phyloP scores from a whole-genome alignment of 129 eudicot genomes.

The Flaveria brownii region DNA sequence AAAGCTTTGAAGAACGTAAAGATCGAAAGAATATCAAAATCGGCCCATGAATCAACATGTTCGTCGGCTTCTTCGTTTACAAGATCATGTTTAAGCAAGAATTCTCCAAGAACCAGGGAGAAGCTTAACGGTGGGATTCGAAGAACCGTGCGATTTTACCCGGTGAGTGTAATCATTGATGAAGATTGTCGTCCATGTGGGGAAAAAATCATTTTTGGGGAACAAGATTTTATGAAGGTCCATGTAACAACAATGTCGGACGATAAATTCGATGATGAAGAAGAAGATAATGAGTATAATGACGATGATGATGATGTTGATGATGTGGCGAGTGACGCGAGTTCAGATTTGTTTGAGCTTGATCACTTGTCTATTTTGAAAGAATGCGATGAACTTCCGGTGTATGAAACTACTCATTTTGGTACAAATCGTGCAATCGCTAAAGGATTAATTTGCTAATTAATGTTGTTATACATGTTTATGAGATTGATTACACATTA shows the following conservation, averaged over 20 bases:
- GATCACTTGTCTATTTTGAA: constrained; percentile 59
- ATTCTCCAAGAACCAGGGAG: constrained; percentile 49
- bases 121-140: constrained; percentile 43
- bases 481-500: constrained; percentile 14
- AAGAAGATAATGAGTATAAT: constrained; percentile 21
- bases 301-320: constrained; percentile 46
- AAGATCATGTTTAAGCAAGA: constrained; percentile 71
- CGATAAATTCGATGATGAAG: constrained; percentile 6
- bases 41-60: constrained; percentile 42
- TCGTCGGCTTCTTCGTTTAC: constrained; percentile 74
- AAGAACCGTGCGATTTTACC: constrained; percentile 66
- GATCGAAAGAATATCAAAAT: constrained; percentile 30
- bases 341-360: constrained; percentile 77
- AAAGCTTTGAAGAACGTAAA: constrained; percentile 21
- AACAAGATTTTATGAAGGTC: constrained; percentile 7
- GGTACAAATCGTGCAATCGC: constrained; percentile 57
- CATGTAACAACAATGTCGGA: not conserved
- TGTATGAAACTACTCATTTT: constrained; percentile 67
- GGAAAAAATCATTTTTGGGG: constrained; percentile 37
- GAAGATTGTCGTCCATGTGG: constrained; percentile 63
- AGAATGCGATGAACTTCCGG: constrained; percentile 65
- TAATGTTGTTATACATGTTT: not conserved
- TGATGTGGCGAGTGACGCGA: constrained; percentile 56
- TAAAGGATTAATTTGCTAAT: constrained; percentile 31
- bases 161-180: constrained; percentile 63